Conservation (phyloP, 2,329 filamentous ascomycete genomes). For the Aureobasidium melanogenum region DNA sequence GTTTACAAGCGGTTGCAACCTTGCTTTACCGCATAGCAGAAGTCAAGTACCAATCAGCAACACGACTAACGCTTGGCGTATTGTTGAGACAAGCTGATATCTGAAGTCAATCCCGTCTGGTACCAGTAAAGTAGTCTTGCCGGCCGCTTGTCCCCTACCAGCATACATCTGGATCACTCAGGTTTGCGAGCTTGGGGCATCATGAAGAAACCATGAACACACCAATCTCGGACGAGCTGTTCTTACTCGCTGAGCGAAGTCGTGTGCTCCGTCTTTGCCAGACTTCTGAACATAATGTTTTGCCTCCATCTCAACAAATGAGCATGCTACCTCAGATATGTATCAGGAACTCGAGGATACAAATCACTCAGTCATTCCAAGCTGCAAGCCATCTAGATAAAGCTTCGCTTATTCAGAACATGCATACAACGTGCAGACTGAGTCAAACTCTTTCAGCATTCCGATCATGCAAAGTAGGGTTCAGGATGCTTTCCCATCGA, state of each 20-base stretch:
- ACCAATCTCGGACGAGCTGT: neutral
- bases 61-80: neutral
- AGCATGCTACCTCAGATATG: neutral
- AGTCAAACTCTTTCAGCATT: neutral
- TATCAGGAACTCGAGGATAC: neutral
- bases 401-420: neutral
- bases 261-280: neutral
- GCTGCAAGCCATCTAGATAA: neutral
- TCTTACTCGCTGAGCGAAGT: neutral
- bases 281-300: neutral
- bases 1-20: neutral
- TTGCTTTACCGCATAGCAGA: neutral
- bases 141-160: neutral
- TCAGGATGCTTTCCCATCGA: slow-evolving; percentile 3
- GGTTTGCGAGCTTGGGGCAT: neutral
- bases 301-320: neutral
- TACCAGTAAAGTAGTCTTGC: neutral
- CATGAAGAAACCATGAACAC: neutral
- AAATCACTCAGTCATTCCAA: neutral
- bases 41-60: neutral
- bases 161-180: neutral
- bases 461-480: neutral
- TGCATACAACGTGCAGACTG: neutral
- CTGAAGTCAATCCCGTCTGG: neutral
- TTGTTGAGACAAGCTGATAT: neutral